These are phyloP conservation scores for Amanita molliuscula DNA, from an alignment of 768 basidiomycete species.

Conservation along the genomic window DNA sequence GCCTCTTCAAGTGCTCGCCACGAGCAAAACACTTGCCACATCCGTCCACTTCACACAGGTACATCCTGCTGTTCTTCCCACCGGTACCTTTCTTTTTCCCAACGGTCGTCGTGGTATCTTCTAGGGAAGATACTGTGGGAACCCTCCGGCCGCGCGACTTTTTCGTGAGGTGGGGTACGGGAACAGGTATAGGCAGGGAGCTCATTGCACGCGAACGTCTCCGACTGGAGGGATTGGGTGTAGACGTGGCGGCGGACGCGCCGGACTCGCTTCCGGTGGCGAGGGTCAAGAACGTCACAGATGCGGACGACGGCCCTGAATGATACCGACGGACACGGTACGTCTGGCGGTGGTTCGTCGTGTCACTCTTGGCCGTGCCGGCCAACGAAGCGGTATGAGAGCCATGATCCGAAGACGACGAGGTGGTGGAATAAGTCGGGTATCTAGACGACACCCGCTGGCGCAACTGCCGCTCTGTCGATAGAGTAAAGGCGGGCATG, in stretches of 20 bases:
- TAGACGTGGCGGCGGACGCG: slow-evolving; percentile 8
- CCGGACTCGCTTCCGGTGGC: slow-evolving; percentile 2
- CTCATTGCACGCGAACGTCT: slow-evolving; percentile 23
- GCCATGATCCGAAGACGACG: slow-evolving; percentile 6
- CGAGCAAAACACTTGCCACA: slow-evolving; percentile 86
- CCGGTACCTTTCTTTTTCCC: slow-evolving; percentile 24
- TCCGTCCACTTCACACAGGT: slow-evolving; percentile 68
- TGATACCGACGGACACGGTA: slow-evolving; percentile 6
- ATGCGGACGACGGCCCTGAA: slow-evolving; percentile 1
- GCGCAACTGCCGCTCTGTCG: slow-evolving; percentile 4
- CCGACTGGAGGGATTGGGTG: slow-evolving; percentile 13
- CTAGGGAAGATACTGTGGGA: slow-evolving; percentile 35
- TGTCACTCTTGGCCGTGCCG: background rate
- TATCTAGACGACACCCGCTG: slow-evolving; percentile 15
- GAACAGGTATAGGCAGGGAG: slow-evolving; percentile 43
- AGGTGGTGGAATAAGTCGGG: slow-evolving; percentile 6
- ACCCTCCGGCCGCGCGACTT: slow-evolving; percentile 62
- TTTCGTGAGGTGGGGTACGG: slow-evolving; percentile 61
- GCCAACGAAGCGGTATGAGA: slow-evolving; percentile 6
- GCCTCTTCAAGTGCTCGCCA: slow-evolving; percentile 85
- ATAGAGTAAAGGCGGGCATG: slow-evolving; percentile 8
- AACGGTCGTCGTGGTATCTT: slow-evolving; percentile 14
- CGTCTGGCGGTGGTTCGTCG: background rate
- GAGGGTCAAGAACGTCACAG: slow-evolving; percentile 6
- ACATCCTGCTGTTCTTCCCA: slow-evolving; percentile 37